Evolutionary conservation across 371 early-diverging fungal genomes (phyloP).

Genomic region (Mucor ambiguus): DNA sequence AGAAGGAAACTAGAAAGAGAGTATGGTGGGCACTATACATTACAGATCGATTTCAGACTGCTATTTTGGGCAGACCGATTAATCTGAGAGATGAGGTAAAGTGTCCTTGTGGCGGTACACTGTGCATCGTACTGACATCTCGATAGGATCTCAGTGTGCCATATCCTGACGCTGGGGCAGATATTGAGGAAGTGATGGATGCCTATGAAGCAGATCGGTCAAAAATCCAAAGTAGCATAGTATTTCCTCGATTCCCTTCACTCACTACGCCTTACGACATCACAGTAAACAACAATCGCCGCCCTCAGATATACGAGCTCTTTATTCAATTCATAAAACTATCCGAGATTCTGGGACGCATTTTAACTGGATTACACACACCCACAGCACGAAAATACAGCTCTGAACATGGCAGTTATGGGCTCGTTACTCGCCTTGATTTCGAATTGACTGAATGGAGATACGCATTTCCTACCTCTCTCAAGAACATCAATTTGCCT

Average conservation of each 20-base stretch:
- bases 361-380: conserved; percentile 40
- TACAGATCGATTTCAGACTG: conserved; percentile 44
- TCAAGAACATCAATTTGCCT: conserved; percentile 27
- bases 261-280: conserved; percentile 19
- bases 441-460: conserved; percentile 47
- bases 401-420: conserved; percentile 40
- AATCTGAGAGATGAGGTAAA: conserved; percentile 43
- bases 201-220: conserved; percentile 30
- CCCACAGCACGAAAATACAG: conserved; percentile 41
- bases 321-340: conserved; percentile 45
- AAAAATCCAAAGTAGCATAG: neutral
- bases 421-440: conserved; percentile 37
- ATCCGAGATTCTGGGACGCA: conserved; percentile 40
- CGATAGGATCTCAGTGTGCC: conserved; percentile 37
- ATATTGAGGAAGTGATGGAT: conserved; percentile 43
- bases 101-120: no score
- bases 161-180: conserved; percentile 36
- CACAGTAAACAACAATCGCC: neutral
- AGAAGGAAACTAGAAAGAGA: conserved; percentile 43
- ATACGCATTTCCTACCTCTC: conserved; percentile 31
- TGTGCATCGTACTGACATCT: neutral
- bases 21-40: conserved; percentile 48
- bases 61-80: conserved; percentile 39
- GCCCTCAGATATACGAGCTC: conserved; percentile 34
- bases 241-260: conserved; percentile 33